Percentiles rank a stretch among this genome's conserved stretches.
These are phyloP conservation scores for Euphrasia confusa DNA, from an alignment of 257 asterid genomes.

Conservation along the genomic window DNA sequence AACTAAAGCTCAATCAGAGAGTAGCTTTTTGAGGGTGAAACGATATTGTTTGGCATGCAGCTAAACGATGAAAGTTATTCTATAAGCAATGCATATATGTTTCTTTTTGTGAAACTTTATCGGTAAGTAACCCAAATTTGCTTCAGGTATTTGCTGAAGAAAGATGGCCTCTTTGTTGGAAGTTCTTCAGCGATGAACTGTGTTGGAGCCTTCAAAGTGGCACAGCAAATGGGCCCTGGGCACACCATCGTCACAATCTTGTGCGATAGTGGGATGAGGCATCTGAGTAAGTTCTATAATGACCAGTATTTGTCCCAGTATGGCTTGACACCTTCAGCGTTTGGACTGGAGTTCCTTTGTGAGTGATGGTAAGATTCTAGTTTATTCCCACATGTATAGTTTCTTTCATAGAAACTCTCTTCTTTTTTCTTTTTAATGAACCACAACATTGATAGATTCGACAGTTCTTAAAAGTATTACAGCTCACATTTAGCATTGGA, in stretches of 20 bases:
- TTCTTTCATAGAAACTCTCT: neutral
- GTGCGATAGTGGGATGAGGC: slow-evolving; percentile 98
- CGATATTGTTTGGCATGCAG: neutral
- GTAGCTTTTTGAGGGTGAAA: neutral
- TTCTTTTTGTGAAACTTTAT: neutral
- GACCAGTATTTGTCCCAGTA: slow-evolving; percentile 57
- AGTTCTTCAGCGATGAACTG: slow-evolving; percentile 98
- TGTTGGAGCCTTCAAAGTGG: slow-evolving; percentile 91
- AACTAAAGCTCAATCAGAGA: neutral
- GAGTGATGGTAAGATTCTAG: slow-evolving; percentile 30
- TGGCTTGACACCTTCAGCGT: slow-evolving; percentile 61
- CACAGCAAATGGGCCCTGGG: slow-evolving; percentile 78
- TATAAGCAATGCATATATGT: neutral
- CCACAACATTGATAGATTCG: neutral
- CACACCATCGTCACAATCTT: slow-evolving; percentile 82
- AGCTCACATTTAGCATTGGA: too few relatives aligned
- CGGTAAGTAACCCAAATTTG: neutral
- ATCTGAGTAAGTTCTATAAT: slow-evolving; percentile 74
- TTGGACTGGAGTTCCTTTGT: slow-evolving; percentile 69
- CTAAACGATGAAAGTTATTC: neutral
- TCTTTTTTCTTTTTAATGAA: neutral
- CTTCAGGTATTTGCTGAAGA: slow-evolving; percentile 67
- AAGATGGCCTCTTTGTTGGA: slow-evolving; percentile 94
- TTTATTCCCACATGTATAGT: neutral
- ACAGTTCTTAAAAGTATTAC: too few relatives aligned